Conservation (phyloP, 768 basidiomycete species). For the Roridomyces roridus region DNA sequence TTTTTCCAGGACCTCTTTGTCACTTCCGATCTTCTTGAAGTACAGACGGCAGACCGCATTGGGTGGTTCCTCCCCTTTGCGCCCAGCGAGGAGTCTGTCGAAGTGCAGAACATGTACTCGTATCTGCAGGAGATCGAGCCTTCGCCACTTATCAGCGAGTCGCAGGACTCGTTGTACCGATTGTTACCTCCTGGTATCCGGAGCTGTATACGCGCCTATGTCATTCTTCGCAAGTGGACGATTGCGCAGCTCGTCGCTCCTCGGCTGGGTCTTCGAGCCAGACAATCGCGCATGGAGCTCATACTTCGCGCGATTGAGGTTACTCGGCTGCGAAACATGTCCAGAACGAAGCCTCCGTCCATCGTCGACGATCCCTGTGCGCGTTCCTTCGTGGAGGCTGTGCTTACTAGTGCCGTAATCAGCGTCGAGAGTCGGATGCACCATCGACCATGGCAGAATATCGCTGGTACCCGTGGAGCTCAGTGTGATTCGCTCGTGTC, state of each 20-base stretch:
- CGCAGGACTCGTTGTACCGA: slow-evolving; percentile 76
- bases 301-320: slow-evolving; percentile 77
- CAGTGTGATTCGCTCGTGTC: slow-evolving; percentile 65
- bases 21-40: slow-evolving; percentile 79
- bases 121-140: slow-evolving; percentile 77
- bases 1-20: slow-evolving; percentile 71
- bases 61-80: slow-evolving; percentile 72
- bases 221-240: slow-evolving; percentile 80
- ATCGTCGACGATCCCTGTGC: slow-evolving; percentile 66
- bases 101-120: slow-evolving; percentile 81
- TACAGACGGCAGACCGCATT: slow-evolving; percentile 78
- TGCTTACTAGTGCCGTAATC: slow-evolving; percentile 75
- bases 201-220: slow-evolving; percentile 78
- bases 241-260: slow-evolving; percentile 72
- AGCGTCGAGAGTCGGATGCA: slow-evolving; percentile 84
- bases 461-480: slow-evolving; percentile 67
- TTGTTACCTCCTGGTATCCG: slow-evolving; percentile 78
- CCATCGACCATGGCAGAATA: slow-evolving; percentile 77
- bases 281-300: slow-evolving; percentile 78
- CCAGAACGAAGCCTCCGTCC: slow-evolving; percentile 43
- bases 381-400: slow-evolving; percentile 82
- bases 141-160: slow-evolving; percentile 73
- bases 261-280: slow-evolving; percentile 62
- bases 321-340: slow-evolving; percentile 62
- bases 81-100: slow-evolving; percentile 64